Conservation (phyloP, 208 protist genomes). For the Leptomonas seymouri region DNA sequence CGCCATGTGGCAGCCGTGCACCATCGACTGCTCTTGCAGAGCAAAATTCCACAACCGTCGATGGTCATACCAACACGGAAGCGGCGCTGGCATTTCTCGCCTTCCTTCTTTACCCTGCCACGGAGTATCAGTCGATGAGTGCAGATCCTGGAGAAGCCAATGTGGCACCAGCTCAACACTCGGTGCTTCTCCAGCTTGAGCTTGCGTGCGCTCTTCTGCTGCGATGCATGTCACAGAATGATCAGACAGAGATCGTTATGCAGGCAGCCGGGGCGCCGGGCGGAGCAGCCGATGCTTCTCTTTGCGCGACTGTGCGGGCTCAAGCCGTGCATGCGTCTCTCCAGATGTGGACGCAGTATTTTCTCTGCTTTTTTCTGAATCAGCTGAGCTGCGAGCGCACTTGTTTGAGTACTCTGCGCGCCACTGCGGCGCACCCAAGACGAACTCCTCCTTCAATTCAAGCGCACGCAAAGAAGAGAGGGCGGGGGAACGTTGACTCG, state of each 20-base stretch:
- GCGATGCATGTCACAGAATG: not conserved
- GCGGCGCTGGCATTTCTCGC: slow-evolving; percentile 1
- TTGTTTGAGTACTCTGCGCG: not conserved
- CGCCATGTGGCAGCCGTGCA: too few species aligned
- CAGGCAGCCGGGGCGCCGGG: not conserved
- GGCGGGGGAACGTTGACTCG: not conserved
- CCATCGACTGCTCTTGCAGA: too few species aligned
- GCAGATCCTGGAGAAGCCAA: too few species aligned
- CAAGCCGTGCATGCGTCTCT: not conserved
- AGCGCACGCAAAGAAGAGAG: not conserved
- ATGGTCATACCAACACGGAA: too few species aligned
- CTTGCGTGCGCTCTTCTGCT: not conserved
- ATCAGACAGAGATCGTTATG: not conserved
- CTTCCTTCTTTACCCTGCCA: not conserved
- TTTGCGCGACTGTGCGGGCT: not conserved
- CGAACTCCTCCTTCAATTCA: not conserved
- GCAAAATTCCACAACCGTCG: too few species aligned
- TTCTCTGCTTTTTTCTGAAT: slow-evolving; percentile 17
- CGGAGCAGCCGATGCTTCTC: not conserved
- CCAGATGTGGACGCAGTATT: slow-evolving; percentile 17
- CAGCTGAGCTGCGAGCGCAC: slow-evolving; percentile 11
- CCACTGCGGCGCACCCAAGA: not conserved
- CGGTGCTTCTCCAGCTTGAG: slow-evolving; percentile 1
- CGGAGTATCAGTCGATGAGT: not conserved
- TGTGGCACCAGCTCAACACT: too few species aligned